Evolutionary conservation across 1,284 basidiomycete species (phyloP).

Genomic region (Phaffia rhodozyma): DNA sequence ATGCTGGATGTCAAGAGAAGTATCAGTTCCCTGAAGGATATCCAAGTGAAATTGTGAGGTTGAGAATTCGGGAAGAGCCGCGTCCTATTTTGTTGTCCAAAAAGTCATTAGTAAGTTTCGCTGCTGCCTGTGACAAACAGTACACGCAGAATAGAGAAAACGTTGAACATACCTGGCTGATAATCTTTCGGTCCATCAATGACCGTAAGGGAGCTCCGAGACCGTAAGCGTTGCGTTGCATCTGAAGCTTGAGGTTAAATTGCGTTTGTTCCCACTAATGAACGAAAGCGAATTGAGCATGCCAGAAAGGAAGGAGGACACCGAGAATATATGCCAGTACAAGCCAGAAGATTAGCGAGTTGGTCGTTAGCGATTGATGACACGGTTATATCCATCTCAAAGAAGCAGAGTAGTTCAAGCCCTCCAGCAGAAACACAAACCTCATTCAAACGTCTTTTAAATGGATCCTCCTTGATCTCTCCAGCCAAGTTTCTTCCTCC

Average conservation of each 20-base stretch:
- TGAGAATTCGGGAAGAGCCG: constrained; percentile 42
- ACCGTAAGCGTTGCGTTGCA: constrained; percentile 76
- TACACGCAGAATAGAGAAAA: not conserved
- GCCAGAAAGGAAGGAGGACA: not conserved
- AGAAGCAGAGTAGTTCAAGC: too few species aligned
- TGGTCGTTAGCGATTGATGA: not conserved
- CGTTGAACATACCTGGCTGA: constrained; percentile 50
- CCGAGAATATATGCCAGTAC: not conserved
- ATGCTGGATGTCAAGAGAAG: constrained; percentile 59
- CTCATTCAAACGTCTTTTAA: constrained; percentile 55
- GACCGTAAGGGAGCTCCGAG: constrained; percentile 75
- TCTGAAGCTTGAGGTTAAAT: constrained; percentile 68
- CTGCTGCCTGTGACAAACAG: too few species aligned
- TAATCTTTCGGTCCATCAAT: constrained; percentile 88
- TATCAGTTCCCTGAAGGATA: constrained; percentile 81
- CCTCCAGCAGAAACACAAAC: constrained; percentile 33
- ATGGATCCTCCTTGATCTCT: constrained; percentile 47
- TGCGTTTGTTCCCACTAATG: constrained; percentile 84
- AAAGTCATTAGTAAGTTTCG: not conserved
- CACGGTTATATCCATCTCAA: not conserved
- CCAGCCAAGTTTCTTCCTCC: constrained; percentile 61
- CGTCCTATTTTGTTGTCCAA: constrained; percentile 49
- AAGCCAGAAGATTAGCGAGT: not conserved
- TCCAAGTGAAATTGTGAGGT: constrained; percentile 70
- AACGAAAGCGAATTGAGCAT: constrained; percentile 3